Base-by-base conservation (phyloP, 345 rosid genomes). In the Cardamine chenopodiifolia region DNA sequence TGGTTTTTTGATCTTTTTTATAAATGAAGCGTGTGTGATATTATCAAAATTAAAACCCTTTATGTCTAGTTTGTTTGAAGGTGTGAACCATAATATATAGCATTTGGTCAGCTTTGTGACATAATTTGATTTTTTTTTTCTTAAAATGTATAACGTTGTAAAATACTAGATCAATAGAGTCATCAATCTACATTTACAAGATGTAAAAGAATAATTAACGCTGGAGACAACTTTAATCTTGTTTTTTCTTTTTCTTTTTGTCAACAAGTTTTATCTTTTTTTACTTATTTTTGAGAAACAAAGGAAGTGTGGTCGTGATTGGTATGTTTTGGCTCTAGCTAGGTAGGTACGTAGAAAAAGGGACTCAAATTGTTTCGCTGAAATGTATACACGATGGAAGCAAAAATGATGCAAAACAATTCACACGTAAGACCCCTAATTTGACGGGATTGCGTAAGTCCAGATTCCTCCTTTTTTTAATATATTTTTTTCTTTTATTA, bases 311-410 rank as follows among this genome's bases (percentile, higher is more conserved):
- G 48, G 35, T 62, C 67, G 52, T 62, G 14, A 42, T 26, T 8
- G 26, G 9, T 44, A 8, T 62, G n/a, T 62, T 62, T 47, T 62
- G 53, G 67, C 52, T 62, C 14, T 40, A 62, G 22, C 34, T 23
- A 14, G 6, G 62, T 52, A 58, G 40, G 40, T 17, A 57, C 57
- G 31, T 53, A 17, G 23, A 18, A 50, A 50, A 50, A 10, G 10
- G 29, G 25, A 50, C 8, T 11, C 5, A 13, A 17, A 3, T 53
- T 53, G 17, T 25, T 25, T 23, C 17, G 32, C 17, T 14, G 47
- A 40, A 14, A 40, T 14, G 17, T 14, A 14, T 13, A 40, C 6
- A 40, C n/a, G 6, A 40, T 13, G 1, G 0, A 13, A 13, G 4
- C 5, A 40, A 14, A 40, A 40, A 40, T 1, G 47, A 40, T 14